These are phyloP conservation scores for Podospora pseudocomata DNA, from an alignment of 495 filamentous ascomycete genomes.

Conservation along the genomic window DNA sequence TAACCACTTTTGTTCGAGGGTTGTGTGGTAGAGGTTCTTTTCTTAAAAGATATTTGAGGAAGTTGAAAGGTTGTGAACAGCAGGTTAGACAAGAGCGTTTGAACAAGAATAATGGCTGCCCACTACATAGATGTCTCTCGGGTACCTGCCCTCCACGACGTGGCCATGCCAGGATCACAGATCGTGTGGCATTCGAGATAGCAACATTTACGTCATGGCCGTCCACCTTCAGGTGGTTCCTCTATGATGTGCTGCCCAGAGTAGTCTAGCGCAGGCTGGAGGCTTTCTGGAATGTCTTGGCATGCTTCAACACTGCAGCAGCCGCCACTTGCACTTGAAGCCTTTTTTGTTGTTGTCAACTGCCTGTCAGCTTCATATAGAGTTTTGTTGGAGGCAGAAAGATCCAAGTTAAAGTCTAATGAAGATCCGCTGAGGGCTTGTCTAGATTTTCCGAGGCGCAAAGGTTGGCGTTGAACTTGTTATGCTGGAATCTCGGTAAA, in stretches of 20 bases:
- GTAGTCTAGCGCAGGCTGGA: not conserved
- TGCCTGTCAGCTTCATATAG: not conserved
- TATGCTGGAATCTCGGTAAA: not conserved
- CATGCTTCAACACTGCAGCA: not conserved
- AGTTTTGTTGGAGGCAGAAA: not conserved
- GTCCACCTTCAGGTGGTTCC: not conserved
- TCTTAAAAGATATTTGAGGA: too few relatives aligned
- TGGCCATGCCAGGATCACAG: not conserved
- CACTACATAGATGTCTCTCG: too few relatives aligned
- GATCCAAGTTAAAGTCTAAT: not conserved
- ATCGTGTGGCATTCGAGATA: constrained; percentile 1
- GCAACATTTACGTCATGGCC: constrained; percentile 14
- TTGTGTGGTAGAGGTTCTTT: too few relatives aligned
- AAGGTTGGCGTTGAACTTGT: not conserved
- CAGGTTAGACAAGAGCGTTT: not conserved
- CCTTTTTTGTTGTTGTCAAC: not conserved
- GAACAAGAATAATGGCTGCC: too few relatives aligned
- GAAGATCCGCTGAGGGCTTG: not conserved
- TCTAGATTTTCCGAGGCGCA: not conserved
- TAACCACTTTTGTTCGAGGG: too few relatives aligned
- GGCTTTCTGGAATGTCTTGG: not conserved
- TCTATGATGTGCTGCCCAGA: constrained; percentile 6
- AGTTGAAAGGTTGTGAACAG: not conserved
- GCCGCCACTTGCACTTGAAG: not conserved
- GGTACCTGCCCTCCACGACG: too few relatives aligned